Base-by-base conservation (phyloP, 108 stramenopile species). In the Asterionellopsis glacialis region DNA sequence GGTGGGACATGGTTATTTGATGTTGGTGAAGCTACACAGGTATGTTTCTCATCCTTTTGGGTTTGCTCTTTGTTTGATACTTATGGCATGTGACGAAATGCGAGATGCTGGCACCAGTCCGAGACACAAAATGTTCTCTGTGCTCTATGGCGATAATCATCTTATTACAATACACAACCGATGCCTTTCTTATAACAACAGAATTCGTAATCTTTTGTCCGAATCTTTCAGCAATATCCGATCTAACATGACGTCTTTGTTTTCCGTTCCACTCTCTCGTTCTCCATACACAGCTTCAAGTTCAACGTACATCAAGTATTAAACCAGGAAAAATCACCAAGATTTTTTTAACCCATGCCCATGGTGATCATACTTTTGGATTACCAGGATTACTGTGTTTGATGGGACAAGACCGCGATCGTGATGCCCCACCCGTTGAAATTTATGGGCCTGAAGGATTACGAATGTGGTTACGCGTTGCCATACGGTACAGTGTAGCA, bases 271-370 rank as follows among this genome's bases (percentile, higher is more conserved):
- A 25, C 25, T 28, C 25, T 55, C 7, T 22, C n/a, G n/a, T n/a
- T 16, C 53, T 28, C 53, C n/a, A 16, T 24, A 15, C 9, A n/a
- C 62, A 87, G 72, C 76, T 84, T 2, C 82, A 82, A 55, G 64
- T 90, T 25, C 88, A 93, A 64, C 67, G 70, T 50, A 88, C 91
- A 0, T 40, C 72, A 14, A 75, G 76, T 26, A 51, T 96, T 13
- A 73, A 73, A 55, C 85, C 91, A 0, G 78, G 87, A 28, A 91
- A 87, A 54, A 84, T 95, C 13, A 74, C 76, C 9, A 85, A 85
- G 52, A 97, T 98, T 39, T 98, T 98, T 77, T 49, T 97, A 26
- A 96, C 97, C 0, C 97, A 98, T 70, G 83, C 81, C 13, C 97
- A 98, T 67, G 96, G 96, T 18, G 76, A 91, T 63, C 90, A 96